phyloP scores from a whole-genome alignment of 345 rosid species.

The Raphanus raphanistrum region DNA sequence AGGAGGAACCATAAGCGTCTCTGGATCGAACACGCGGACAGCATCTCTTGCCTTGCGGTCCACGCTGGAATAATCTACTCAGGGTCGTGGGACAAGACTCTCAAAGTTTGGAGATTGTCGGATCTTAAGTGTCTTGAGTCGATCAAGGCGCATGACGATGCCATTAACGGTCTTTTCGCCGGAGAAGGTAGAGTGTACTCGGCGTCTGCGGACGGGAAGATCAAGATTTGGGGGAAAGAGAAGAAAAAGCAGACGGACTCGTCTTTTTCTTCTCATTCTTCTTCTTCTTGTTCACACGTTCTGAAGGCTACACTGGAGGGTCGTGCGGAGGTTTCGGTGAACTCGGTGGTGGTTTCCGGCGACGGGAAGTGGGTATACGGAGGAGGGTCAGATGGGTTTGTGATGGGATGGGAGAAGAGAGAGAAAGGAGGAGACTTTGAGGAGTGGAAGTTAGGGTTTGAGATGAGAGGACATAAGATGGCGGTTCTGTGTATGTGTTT shows the following conservation, averaged over 20 bases:
- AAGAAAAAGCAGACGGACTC: slow-evolving; percentile 34
- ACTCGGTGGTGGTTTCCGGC: slow-evolving; percentile 65
- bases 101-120: slow-evolving; percentile 85
- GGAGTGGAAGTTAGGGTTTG: slow-evolving; percentile 59
- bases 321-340: slow-evolving; percentile 72
- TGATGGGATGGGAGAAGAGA: slow-evolving; percentile 75
- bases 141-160: slow-evolving; percentile 85
- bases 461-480: slow-evolving; percentile 66
- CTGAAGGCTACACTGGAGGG: slow-evolving; percentile 76
- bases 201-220: slow-evolving; percentile 86
- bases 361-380: slow-evolving; percentile 75
- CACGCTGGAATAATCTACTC: slow-evolving; percentile 69
- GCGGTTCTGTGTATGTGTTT: slow-evolving; percentile 76
- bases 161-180: slow-evolving; percentile 62
- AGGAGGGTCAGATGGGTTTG: slow-evolving; percentile 87
- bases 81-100: slow-evolving; percentile 92
- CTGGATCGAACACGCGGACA: slow-evolving; percentile 87
- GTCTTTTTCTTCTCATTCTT: background rate
- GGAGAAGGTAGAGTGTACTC: slow-evolving; percentile 74
- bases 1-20: slow-evolving; percentile 64
- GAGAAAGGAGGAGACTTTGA: slow-evolving; percentile 41
- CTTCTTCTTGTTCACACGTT: slow-evolving; percentile 52
- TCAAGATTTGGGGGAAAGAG: slow-evolving; percentile 79
- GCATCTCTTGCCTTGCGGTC: slow-evolving; percentile 82
- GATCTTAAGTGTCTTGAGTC: slow-evolving; percentile 90